Conservation (phyloP, 208 protist species). For the Crithidia mellificae region DNA sequence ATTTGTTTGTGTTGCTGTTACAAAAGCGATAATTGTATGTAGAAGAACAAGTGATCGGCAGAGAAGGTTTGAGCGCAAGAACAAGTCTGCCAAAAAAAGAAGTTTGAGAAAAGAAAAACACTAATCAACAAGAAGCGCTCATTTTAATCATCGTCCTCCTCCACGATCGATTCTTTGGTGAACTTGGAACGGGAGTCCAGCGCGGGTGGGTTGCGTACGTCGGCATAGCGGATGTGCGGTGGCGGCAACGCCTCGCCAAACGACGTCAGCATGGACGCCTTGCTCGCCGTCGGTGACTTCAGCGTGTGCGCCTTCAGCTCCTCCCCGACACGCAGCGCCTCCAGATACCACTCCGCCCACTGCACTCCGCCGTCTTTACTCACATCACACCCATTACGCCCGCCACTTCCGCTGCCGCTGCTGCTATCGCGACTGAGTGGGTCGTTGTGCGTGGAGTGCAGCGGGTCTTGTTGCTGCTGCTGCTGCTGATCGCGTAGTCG, state of each 20-base stretch:
- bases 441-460: neutral
- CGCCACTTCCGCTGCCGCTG: neutral
- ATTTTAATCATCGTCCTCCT: slow-evolving; percentile 84
- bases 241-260: slow-evolving; percentile 34
- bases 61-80: too few relatives aligned
- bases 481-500: slow-evolving; percentile 29
- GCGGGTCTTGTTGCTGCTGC: slow-evolving; percentile 15
- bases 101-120: neutral
- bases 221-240: slow-evolving; percentile 68
- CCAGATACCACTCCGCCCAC: slow-evolving; percentile 65
- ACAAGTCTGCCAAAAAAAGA: too few relatives aligned
- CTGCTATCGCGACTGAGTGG: neutral
- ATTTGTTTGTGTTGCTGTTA: too few relatives aligned
- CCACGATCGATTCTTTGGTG: slow-evolving; percentile 84
- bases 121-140: neutral
- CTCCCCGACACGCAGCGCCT: slow-evolving; percentile 30
- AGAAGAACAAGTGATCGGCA: too few relatives aligned
- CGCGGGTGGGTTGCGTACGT: slow-evolving; percentile 75
- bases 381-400: neutral
- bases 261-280: neutral
- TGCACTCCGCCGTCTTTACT: slow-evolving; percentile 16
- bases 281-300: neutral
- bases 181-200: slow-evolving; percentile 80
- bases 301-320: slow-evolving; percentile 10
- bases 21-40: too few relatives aligned